Evolutionary conservation across 805 yeast genomes (phyloP), one percentile per base, ranked within the genome.

Genomic region (Schizosaccharomyces pombe): DNA sequence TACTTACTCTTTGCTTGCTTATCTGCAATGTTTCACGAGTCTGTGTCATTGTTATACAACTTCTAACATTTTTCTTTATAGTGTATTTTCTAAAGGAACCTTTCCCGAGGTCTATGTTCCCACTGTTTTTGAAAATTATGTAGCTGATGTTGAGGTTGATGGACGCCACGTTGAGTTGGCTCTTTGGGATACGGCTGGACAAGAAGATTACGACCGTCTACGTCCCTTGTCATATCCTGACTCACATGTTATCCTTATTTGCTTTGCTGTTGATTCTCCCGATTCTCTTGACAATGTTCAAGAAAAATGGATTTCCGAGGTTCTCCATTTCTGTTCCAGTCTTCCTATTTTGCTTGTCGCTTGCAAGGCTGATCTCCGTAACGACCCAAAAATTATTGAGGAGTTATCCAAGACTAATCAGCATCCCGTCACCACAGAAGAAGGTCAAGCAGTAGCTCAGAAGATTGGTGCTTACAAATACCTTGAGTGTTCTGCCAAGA

Each of bases 111-210:
- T 85, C 58, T 85, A 85, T 66, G 95, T 86, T 52, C 95, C 95
- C 65, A 85, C 95, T 26, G 97, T 89, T 58, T 89, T 89, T 64
- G 97, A 89, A 68, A 91, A 87, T 74, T 91, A 89, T 69, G 96
- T 89, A 62, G 94, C 96, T 52, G 95, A 86, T 67, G 96, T 89
- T 56, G 95, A 79, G 65, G 81, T 82, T 56, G 89, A 82, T 63
- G 93, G 94, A 53, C 82, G 89, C 69, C 77, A 83, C 66, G 96
- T 89, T 57, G 95, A 87, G 67, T 73, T 86, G 68, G 94, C 95
- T 5, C 73, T 86, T 61, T 86, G 95, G 95, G 95, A 86, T 85
- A 86, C 95, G 61, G 95, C 96, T 56, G 96, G 96, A 60, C 96
- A 86, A 76, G 96, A 86, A 74, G 96, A 87, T 72, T 86, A 86